phyloP scores from a whole-genome alignment of 495 filamentous ascomycete genomes.

The Cercophora samala region DNA sequence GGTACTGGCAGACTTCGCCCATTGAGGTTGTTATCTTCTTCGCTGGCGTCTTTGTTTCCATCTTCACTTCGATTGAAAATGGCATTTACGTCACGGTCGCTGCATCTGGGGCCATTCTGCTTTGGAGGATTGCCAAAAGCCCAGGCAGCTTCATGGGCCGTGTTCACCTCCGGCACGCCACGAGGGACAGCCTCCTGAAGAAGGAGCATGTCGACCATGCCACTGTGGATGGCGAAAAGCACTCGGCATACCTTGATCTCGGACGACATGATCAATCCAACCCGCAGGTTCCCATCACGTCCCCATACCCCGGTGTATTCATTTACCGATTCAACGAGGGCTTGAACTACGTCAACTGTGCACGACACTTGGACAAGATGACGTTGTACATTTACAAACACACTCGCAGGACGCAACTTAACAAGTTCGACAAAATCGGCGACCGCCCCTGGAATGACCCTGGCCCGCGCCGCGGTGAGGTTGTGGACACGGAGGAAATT shows the following conservation, averaged over 20 bases:
- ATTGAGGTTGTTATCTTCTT: conserved; percentile 52
- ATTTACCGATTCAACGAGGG: conserved; percentile 52
- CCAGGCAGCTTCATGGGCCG: conserved; percentile 43
- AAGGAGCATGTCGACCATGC: conserved; percentile 14
- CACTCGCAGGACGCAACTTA: conserved; percentile 39
- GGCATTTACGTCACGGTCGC: conserved; percentile 50
- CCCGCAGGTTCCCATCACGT: conserved; percentile 35
- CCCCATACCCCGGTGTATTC: conserved; percentile 50
- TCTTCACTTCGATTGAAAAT: conserved; percentile 52
- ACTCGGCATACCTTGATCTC: conserved; percentile 31
- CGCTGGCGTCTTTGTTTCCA: conserved; percentile 48
- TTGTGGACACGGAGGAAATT: conserved; percentile 27
- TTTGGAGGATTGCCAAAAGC: conserved; percentile 47
- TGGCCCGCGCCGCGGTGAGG: conserved; percentile 63
- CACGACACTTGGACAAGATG: conserved; percentile 46
- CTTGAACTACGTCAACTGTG: conserved; percentile 53
- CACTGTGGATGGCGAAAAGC: conserved; percentile 14
- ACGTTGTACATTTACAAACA: conserved; percentile 42
- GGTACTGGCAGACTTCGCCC: conserved; percentile 51
- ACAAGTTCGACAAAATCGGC: conserved; percentile 39
- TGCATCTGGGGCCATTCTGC: conserved; percentile 41
- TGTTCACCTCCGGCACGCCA: conserved; percentile 25
- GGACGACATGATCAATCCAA: conserved; percentile 42
- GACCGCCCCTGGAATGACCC: conserved; percentile 82
- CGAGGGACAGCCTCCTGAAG: conserved; percentile 26